Conservation (phyloP, 352 stramenopile species). For the Pilasporangium apinafurcum region DNA sequence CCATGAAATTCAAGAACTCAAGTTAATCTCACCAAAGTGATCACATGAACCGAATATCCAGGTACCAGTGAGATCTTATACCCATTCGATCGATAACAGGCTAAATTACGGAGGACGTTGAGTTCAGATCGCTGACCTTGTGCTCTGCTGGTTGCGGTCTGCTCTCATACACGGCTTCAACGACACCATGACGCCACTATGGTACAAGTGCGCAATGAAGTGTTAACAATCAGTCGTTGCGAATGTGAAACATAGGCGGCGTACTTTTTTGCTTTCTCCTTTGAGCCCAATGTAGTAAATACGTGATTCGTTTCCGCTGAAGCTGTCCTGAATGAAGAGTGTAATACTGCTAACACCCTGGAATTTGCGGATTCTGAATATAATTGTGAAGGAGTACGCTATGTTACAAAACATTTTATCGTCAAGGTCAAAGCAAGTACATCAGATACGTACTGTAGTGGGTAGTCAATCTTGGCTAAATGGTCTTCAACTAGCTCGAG, state of each 20-base stretch:
- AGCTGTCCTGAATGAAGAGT: slow-evolving; percentile 75
- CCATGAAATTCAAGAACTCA: slow-evolving; percentile 19
- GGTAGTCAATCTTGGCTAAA: slow-evolving; percentile 62
- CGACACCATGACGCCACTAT: slow-evolving; percentile 78
- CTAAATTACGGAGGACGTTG: background rate
- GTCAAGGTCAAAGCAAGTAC: background rate
- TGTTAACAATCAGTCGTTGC: background rate
- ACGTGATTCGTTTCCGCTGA: slow-evolving; percentile 56
- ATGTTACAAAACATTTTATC: background rate
- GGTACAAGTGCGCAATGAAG: slow-evolving; percentile 4
- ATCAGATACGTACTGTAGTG: slow-evolving; percentile 44
- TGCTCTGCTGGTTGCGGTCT: slow-evolving; percentile 68
- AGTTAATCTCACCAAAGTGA: background rate
- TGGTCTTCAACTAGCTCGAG: slow-evolving; percentile 74
- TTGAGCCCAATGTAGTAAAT: slow-evolving; percentile 88
- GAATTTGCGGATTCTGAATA: slow-evolving; percentile 73
- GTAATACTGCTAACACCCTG: slow-evolving; percentile 80
- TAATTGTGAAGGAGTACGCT: background rate
- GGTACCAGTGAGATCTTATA: too few relatives aligned
- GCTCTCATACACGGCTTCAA: slow-evolving; percentile 83
- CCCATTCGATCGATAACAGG: too few relatives aligned
- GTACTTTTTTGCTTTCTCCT: slow-evolving; percentile 82
- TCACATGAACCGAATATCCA: slow-evolving; percentile 1
- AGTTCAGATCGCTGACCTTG: slow-evolving; percentile 33
- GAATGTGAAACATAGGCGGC: background rate